Percentiles rank a stretch among this genome's conserved stretches.
Evolutionary conservation across 139 green algal species (phyloP).

Genomic region (Micractinium conductrix): DNA sequence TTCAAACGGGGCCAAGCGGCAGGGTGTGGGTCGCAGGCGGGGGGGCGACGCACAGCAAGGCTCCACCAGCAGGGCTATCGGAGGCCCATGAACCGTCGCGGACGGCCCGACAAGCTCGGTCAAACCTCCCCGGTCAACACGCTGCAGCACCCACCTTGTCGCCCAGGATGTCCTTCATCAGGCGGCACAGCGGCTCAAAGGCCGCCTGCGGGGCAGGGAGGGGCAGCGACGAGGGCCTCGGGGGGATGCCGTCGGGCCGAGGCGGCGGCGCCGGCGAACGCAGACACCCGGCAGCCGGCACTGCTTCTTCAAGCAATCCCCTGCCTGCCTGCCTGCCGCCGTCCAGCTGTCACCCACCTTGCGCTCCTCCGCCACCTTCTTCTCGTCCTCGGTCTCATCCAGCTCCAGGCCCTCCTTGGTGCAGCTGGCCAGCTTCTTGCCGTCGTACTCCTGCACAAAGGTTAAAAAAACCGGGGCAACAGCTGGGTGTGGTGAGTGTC

Average conservation of each 20-base stretch:
- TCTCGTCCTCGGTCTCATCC: slow-evolving; percentile 76
- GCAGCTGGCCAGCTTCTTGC: slow-evolving; percentile 98
- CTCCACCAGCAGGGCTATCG: background rate
- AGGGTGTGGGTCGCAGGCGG: background rate
- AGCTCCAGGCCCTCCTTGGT: slow-evolving; percentile 97
- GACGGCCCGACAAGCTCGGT: background rate
- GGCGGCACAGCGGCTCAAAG: slow-evolving; percentile 94
- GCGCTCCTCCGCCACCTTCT: slow-evolving; percentile 93
- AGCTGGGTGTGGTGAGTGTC: too few species aligned
- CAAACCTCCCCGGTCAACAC: background rate
- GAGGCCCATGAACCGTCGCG: background rate
- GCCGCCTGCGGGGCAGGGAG: slow-evolving; percentile 46
- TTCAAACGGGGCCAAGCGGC: background rate
- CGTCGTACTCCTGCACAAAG: slow-evolving; percentile 98
- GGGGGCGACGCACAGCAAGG: background rate
- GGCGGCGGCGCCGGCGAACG: too few species aligned
- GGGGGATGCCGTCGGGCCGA: background rate
- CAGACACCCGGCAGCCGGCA: too few species aligned
- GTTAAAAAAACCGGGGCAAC: too few species aligned
- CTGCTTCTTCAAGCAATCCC: too few species aligned
- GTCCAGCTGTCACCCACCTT: too few species aligned
- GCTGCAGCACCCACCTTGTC: slow-evolving; percentile 81
- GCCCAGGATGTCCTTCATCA: slow-evolving; percentile 99
- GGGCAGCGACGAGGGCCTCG: background rate
- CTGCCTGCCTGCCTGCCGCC: too few species aligned